Percentiles rank a stretch among this genome's conserved stretches.
These are phyloP conservation scores for Cajanus cajan DNA, from an alignment of 306 rosid species.

Conservation along the genomic window DNA sequence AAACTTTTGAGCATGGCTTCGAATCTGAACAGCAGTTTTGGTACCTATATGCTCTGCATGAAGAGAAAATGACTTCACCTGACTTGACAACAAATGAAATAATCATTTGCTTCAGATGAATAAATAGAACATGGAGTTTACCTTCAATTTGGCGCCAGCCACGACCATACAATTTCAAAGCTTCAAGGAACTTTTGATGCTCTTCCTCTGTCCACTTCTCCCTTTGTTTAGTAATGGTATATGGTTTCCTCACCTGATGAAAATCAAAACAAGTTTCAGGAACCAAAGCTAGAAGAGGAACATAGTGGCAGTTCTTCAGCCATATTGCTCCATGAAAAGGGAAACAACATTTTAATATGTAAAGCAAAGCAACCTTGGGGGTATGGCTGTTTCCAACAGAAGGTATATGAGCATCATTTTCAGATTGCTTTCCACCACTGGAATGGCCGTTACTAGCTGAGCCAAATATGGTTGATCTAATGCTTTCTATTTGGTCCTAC, in stretches of 20 bases:
- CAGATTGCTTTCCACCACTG: conserved; percentile 43
- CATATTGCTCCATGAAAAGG: neutral
- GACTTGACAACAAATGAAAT: conserved; percentile 15
- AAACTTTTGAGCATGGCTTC: conserved; percentile 99
- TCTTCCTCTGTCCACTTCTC: conserved; percentile 97
- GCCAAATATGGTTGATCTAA: conserved; percentile 36
- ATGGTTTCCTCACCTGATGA: conserved; percentile 80
- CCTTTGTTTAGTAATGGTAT: conserved; percentile 89
- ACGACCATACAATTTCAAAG: conserved; percentile 91
- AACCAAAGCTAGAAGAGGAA: conserved; percentile 12
- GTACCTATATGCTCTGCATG: conserved; percentile 94
- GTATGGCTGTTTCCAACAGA: conserved; percentile 44
- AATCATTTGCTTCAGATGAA: neutral
- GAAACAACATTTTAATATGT: neutral
- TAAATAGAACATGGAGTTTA: conserved; percentile 28
- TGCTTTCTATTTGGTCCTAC: conserved; percentile 55
- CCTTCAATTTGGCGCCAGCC: conserved; percentile 99
- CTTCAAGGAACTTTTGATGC: conserved; percentile 91
- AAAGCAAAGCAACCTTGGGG: conserved; percentile 62
- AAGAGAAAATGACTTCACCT: conserved; percentile 42
- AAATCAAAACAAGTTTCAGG: conserved; percentile 1
- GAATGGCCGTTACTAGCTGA: conserved; percentile 33
- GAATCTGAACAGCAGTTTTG: conserved; percentile 97
- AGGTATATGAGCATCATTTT: conserved; percentile 33
- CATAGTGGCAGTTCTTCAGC: neutral